A percentile compares a stretch with the other conserved stretches of the same genome.
Evolutionary conservation across 2,329 filamentous ascomycete genomes (phyloP).

Genomic region (Nothophaeocryptopus gaeumannii): DNA sequence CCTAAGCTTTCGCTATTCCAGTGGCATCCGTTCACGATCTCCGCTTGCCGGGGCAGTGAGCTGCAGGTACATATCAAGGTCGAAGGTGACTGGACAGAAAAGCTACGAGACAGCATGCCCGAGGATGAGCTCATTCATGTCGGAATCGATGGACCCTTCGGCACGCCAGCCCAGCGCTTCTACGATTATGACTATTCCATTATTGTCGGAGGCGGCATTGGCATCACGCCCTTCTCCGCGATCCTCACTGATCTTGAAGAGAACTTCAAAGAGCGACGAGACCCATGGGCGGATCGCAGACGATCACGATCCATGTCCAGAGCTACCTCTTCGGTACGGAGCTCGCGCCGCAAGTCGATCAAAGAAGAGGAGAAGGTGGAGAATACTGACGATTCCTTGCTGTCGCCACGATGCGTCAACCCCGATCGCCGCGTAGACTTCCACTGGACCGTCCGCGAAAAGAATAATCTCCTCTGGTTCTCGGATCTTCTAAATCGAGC

Average conservation of each 20-base stretch:
- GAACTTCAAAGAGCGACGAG: conserved; percentile 20
- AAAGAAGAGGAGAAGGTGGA: background rate
- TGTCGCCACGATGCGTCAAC: conserved; percentile 7
- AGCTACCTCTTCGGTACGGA: background rate
- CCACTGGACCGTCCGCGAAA: conserved; percentile 60
- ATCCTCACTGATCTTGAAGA: conserved; percentile 56
- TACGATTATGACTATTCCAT: conserved; percentile 58
- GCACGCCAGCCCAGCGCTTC: conserved; percentile 58
- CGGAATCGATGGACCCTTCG: conserved; percentile 57
- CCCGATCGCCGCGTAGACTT: conserved; percentile 47
- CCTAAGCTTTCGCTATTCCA: conserved; percentile 54
- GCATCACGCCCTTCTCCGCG: conserved; percentile 57
- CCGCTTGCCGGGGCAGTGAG: conserved; percentile 51
- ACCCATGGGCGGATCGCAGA: conserved; percentile 23
- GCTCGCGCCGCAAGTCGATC: conserved; percentile 1
- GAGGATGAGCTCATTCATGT: conserved; percentile 44
- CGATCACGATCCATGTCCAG: conserved; percentile 3
- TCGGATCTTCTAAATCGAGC: conserved; percentile 55
- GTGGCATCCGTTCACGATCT: conserved; percentile 61
- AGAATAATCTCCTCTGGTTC: conserved; percentile 57
- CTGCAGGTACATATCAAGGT: conserved; percentile 59
- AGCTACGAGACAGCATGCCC: conserved; percentile 45
- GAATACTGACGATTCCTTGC: background rate
- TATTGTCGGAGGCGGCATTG: conserved; percentile 57
- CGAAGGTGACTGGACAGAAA: conserved; percentile 56